Evolutionary conservation across 345 rosid species (phyloP).

Genomic region (Raphanus sativus): DNA sequence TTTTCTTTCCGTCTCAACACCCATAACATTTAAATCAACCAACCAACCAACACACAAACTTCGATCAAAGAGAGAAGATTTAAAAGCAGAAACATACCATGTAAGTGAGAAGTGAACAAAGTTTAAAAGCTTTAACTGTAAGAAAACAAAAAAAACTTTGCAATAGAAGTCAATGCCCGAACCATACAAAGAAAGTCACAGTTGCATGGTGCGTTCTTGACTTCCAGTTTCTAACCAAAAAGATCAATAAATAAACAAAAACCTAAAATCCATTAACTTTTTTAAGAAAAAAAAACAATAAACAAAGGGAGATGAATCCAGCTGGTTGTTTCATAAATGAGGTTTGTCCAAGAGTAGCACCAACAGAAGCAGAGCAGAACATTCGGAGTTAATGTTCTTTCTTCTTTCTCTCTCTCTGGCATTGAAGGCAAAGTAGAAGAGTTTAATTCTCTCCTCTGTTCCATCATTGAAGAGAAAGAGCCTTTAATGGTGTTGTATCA

Average conservation of each 20-base stretch:
- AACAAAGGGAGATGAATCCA: conserved; percentile 41
- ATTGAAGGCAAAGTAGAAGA: conserved; percentile 17
- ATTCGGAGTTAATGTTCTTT: conserved; percentile 31
- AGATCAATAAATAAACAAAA: conserved; percentile 15
- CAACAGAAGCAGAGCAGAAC: conserved; percentile 44
- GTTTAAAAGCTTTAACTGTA: not conserved
- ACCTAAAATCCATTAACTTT: conserved; percentile 8
- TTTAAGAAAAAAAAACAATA: conserved; percentile 9
- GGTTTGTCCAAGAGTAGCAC: conserved; percentile 51
- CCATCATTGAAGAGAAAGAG: conserved; percentile 41
- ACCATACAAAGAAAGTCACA: conserved; percentile 57
- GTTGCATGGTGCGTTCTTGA: conserved; percentile 97
- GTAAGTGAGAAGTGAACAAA: conserved; percentile 9
- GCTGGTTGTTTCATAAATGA: conserved; percentile 39
- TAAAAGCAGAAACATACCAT: not conserved
- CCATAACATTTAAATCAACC: conserved; percentile 20
- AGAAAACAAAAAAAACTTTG: conserved; percentile 13
- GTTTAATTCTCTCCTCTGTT: conserved; percentile 39
- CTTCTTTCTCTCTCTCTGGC: conserved; percentile 44
- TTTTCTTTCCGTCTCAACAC: not conserved
- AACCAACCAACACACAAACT: not conserved
- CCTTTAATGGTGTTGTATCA: conserved; percentile 27
- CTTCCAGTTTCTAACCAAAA: conserved; percentile 51
- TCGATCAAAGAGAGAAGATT: not conserved
- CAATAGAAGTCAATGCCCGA: conserved; percentile 97